Evolutionary conservation across 2,329 filamentous ascomycete species (phyloP), one percentile per base, ranked within the genome.

Genomic region (Venturia oleaginea): DNA sequence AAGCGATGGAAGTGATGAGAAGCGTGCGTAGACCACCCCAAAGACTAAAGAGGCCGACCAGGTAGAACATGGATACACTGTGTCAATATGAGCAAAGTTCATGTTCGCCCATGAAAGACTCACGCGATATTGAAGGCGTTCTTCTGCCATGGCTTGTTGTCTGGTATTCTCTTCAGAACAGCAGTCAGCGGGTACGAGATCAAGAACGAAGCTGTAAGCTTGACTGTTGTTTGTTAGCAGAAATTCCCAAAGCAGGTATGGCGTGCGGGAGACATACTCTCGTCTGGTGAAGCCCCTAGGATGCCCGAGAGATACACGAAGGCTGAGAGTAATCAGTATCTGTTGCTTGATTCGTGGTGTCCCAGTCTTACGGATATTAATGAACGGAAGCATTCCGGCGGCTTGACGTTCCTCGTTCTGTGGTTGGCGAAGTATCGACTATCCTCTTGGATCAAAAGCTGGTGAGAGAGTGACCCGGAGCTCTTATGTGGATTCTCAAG

Each of bases 151-250:
- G 93, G 93, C 62, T 88, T 86, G 60, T 84, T 79, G 78, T 99
- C 94, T 38, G 94, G 93, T 24, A 99, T 83, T 63, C 94, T 85
- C 76, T 99, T 99, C 10, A 99, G 82, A 32, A 96, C 75, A 30
- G 84, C 94, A 59, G 94, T 91, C 64, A 99, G 83, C 2, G 94
- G 94, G 73, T 96, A 99, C 13, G 94, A 97, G 46, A 96, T 76
- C 59, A 99, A 81, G 75, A 97, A 96, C 7, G 90, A 91, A 73
- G 87, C 87, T 71, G 97, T 88, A 70, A 97, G 88, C 76, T 99
- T 99, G 70, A 99, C 92, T 97, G 70, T 65, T 59, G n/a, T 37
- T 61, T n/a, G 61, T 72, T 65, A 71, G 57, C 27, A 22, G 8
- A 30, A 30, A 15, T 24, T 32, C 22, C 22, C 27, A 37, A 15